A percentile compares a stretch with the other conserved stretches of the same genome.
Conservation (phyloP, 768 basidiomycete genomes). For the Suillus bovinus region DNA sequence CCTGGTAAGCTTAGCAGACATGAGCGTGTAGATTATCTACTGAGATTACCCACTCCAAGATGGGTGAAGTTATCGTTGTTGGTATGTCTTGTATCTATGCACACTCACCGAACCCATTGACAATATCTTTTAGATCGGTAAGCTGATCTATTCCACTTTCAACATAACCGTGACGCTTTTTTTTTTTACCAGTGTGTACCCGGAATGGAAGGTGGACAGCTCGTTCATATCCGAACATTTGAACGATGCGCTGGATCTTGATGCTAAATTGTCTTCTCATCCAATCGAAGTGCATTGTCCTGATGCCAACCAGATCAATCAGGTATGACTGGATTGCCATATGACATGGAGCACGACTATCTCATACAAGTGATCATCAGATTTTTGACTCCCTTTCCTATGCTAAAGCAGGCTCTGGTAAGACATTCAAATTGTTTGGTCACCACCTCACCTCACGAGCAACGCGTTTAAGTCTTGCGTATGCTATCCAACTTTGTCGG, state of each 20-base stretch:
- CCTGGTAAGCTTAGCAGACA: conserved; percentile 46
- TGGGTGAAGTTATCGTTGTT: conserved; percentile 86
- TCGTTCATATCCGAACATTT: conserved; percentile 81
- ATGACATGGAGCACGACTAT: not conserved
- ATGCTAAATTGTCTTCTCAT: conserved; percentile 86
- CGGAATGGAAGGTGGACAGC: conserved; percentile 84
- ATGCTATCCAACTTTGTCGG: conserved; percentile 92
- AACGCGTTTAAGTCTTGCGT: conserved; percentile 63
- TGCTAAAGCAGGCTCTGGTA: conserved; percentile 79
- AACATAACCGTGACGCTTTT: not conserved
- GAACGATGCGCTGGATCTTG: conserved; percentile 74
- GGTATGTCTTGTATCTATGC: conserved; percentile 42
- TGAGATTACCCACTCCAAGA: conserved; percentile 37
- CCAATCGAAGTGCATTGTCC: conserved; percentile 91
- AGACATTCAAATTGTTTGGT: conserved; percentile 13
- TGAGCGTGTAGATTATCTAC: not conserved
- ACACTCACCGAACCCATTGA: not conserved
- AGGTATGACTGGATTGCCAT: conserved; percentile 37
- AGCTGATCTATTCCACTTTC: conserved; percentile 18
- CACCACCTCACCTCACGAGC: not conserved
- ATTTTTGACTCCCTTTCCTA: conserved; percentile 91
- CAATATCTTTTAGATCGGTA: conserved; percentile 49
- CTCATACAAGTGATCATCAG: conserved; percentile 35
- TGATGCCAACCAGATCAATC: conserved; percentile 82
- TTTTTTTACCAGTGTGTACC: conserved; percentile 45